Base-by-base conservation (phyloP, 768 basidiomycete genomes). In the Agaricus sinodeliciosus region DNA sequence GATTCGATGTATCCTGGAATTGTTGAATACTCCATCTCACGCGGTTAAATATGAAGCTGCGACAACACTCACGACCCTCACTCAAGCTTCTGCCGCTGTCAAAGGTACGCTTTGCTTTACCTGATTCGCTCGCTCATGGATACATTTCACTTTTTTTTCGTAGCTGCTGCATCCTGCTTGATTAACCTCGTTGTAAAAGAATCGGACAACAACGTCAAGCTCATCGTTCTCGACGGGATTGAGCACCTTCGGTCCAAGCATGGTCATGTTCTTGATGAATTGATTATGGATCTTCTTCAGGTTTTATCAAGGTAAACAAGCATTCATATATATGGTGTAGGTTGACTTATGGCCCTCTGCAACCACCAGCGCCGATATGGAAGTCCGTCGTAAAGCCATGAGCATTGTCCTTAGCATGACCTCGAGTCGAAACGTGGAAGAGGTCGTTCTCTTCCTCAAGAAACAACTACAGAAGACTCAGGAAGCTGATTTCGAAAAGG, bases 11-110 rank as follows among this genome's bases (percentile, higher is more conserved):
- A 92, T 98, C 64, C 93, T 94, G 55, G 94, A 97, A 63, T 79
- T 97, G 16, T 77, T 98, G 44, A 90, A 89, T 63, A 85, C 89
- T 2, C 75, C 88, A 0, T 94, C 92, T 6, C 88, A 94, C 65
- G 90, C 92, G 4, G 95, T 97, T 55, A 96, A 95, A 66, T 98
- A 98, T 62, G 96, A 98, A 64, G 95, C 95, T 18, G 95, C 96
- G 1, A 93, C 88, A 3, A 95, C 92, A 3, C 78, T 98, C 39
- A 98, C 96, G 0, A 84, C 88, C 2, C 77, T 98, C 31, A 97
- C 95, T 0, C 92, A 95, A 69, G 95, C 95, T 67, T 86, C 94
- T 12, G 90, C 93, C 16, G 96, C 96, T 8, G 82, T 98, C 56
- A 98, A 97, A 78, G 93, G 93, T 91, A 34, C 19, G 69, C 49